phyloP scores from a whole-genome alignment of 805 yeast species.

The Cyberlindnera japonica region DNA sequence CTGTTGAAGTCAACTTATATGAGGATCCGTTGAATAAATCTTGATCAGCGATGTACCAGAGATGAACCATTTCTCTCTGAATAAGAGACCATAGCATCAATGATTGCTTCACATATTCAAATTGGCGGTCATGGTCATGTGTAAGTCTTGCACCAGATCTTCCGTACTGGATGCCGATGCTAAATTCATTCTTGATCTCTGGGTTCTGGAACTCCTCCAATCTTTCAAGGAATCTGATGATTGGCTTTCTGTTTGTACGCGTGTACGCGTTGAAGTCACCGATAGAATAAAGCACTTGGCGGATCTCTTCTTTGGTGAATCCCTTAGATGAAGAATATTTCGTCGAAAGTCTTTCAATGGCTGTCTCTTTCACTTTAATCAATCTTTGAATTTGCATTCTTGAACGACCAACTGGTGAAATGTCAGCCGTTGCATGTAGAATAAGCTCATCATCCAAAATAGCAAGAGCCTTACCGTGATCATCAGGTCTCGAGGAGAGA shows the following conservation, averaged over 20 bases:
- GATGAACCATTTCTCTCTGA: slow-evolving; percentile 71
- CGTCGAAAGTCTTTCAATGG: slow-evolving; percentile 56
- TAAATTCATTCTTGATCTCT: slow-evolving; percentile 37
- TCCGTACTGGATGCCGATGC: slow-evolving; percentile 64
- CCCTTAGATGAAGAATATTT: slow-evolving; percentile 42
- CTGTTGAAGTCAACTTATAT: slow-evolving; percentile 65
- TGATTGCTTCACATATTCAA: slow-evolving; percentile 71
- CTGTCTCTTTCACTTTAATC: slow-evolving; percentile 63
- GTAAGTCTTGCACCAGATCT: slow-evolving; percentile 66
- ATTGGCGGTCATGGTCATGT: slow-evolving; percentile 71
- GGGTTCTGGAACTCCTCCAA: slow-evolving; percentile 45
- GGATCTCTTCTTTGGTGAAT: slow-evolving; percentile 55
- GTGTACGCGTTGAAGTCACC: slow-evolving; percentile 77
- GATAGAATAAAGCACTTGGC: slow-evolving; percentile 69
- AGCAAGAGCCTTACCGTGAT: slow-evolving; percentile 33
- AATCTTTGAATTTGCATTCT: slow-evolving; percentile 52
- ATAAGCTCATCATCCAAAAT: slow-evolving; percentile 57
- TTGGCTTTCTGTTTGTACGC: slow-evolving; percentile 65
- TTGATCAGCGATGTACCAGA: slow-evolving; percentile 75
- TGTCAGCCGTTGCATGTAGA: slow-evolving; percentile 63
- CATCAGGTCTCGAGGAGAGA: slow-evolving; percentile 39
- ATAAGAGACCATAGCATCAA: slow-evolving; percentile 71
- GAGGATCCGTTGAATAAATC: slow-evolving; percentile 55
- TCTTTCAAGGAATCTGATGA: slow-evolving; percentile 54
- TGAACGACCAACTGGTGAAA: slow-evolving; percentile 54